Base-by-base conservation (phyloP, 257 asterid species). In the Jacaranda mimosifolia region DNA sequence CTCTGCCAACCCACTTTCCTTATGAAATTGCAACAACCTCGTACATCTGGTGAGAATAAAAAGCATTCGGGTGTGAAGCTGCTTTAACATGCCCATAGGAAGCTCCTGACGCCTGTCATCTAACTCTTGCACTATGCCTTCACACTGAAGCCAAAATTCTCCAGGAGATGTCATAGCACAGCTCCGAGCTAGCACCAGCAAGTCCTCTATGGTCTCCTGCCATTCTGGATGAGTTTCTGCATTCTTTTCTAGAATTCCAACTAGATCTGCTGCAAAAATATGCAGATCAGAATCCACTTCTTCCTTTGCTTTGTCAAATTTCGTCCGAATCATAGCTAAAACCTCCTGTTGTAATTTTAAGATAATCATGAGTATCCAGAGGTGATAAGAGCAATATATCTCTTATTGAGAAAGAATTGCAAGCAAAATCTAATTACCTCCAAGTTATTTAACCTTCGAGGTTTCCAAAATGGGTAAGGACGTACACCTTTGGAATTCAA, bases 141-240 rank as follows among this genome's bases (percentile, higher is more conserved):
- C 99, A 84, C 99, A 96, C 74, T 93, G 97, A 77, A 96, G 95
- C 99, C 99, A 96, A 85, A 96, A 96, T 68, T 96, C 99, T 52
- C 97, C 96, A 21, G 99, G 90, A 68, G 97, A 85, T 55, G 92
- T 86, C 97, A 96, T 93, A 60, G 96, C 99, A 86, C 99, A 96
- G 81, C 90, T 93, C 71, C 99, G 89, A 80, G 99, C 89, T 84
- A 93, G 84, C 39, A 96, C 89, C 62, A 96, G 92, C 81, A 96
- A 84, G 88, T 96, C 99, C 86, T 96, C 99, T 65, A 96, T 91
- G 52, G 91, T 92, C 90, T 93, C 98, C 85, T 91, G 97, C 98
- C 98, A 93, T 36, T 92, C 97, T 63, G 99, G 97, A 87, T 91
- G 96, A 67, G 75, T 87, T 79, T 91, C 98, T 68, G 96, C 89